Evolutionary conservation across 2,329 filamentous ascomycete species (phyloP), one percentile per base, ranked within the genome.

Genomic region (Arthroderma sp.): DNA sequence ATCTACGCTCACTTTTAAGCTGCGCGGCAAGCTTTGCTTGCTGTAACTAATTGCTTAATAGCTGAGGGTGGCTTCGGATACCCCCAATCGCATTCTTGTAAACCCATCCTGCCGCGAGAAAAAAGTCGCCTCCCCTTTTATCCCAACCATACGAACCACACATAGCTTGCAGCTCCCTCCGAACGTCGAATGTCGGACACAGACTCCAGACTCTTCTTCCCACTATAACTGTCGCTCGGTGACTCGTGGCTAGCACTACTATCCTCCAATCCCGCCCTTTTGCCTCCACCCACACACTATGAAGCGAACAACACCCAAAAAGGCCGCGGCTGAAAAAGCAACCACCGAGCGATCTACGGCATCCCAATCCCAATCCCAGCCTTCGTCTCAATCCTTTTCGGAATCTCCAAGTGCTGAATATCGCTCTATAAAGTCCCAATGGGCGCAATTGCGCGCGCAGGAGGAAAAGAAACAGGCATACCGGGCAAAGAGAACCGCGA

Each of bases 371-470:
- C 22, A 4, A 9, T 10, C 36, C 29, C 36, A 33, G 32, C n/a
- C 40, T 3, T 30, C 29, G 36, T 15, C 38, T 1, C 38, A 36
- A 38, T 34, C 41, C 7, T 5, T 11, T 8, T 32, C 29, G 2
- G 39, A 47, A 38, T 5, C 37, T 15, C 38, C 49, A 7, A 33
- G 43, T 29, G 32, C 41, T 6, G 52, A 55, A 37, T 52, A 49
- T 40, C 45, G 40, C 4, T 44, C 42, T 7, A 45, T 55, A 29
- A 52, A 53, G 43, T 43, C 49, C 2, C 52, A 55, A 46, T 53
- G 52, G 49, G 49, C 51, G 11, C 44, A 52, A 36, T 34, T 49
- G 8, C 40, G 50, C 15, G 46, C 50, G n/a, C 52, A 52, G 40
- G 47, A 51, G 36, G 49, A 53, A 38, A 46, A 45, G 10, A 45